phyloP scores from a whole-genome alignment of 768 basidiomycete genomes.

The Trichaptum fuscoviolaceum region DNA sequence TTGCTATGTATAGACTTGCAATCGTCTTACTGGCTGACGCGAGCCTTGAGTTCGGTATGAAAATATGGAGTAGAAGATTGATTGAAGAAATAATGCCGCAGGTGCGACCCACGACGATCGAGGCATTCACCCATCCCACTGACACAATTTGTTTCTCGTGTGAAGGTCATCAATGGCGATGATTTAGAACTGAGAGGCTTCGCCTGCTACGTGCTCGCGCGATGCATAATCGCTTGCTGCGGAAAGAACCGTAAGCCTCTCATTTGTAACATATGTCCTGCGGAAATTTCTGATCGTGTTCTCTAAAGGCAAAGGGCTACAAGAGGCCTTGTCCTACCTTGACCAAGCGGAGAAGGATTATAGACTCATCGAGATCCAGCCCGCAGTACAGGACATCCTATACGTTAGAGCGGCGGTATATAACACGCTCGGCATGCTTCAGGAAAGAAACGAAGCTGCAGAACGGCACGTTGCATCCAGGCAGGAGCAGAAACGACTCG shows the following conservation, averaged over 20 bases:
- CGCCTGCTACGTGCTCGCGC: slow-evolving; percentile 66
- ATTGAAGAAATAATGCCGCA: slow-evolving; percentile 82
- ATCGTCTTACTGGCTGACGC: slow-evolving; percentile 74
- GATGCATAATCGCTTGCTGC: slow-evolving; percentile 58
- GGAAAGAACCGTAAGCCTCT: slow-evolving; percentile 10
- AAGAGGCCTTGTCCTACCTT: slow-evolving; percentile 58
- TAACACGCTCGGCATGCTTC: slow-evolving; percentile 56
- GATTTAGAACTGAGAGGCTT: slow-evolving; percentile 75
- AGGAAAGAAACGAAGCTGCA: slow-evolving; percentile 51
- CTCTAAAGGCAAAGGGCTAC: slow-evolving; percentile 30
- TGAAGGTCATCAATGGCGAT: slow-evolving; percentile 61
- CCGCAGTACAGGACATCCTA: slow-evolving; percentile 61
- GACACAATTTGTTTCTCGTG: too few relatives aligned
- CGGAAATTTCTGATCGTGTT: neutral
- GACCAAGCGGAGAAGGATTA: slow-evolving; percentile 65
- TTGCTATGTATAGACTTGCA: slow-evolving; percentile 61
- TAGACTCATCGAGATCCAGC: slow-evolving; percentile 47
- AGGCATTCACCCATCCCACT: neutral
- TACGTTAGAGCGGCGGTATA: slow-evolving; percentile 67
- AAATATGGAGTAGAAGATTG: slow-evolving; percentile 55
- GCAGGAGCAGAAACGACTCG: slow-evolving; percentile 35
- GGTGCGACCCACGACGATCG: slow-evolving; percentile 31
- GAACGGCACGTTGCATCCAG: slow-evolving; percentile 43
- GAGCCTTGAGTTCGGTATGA: slow-evolving; percentile 72
- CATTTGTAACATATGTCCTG: neutral